Evolutionary conservation across 306 rosid genomes (phyloP).

Genomic region (Acacia melanoxylon): DNA sequence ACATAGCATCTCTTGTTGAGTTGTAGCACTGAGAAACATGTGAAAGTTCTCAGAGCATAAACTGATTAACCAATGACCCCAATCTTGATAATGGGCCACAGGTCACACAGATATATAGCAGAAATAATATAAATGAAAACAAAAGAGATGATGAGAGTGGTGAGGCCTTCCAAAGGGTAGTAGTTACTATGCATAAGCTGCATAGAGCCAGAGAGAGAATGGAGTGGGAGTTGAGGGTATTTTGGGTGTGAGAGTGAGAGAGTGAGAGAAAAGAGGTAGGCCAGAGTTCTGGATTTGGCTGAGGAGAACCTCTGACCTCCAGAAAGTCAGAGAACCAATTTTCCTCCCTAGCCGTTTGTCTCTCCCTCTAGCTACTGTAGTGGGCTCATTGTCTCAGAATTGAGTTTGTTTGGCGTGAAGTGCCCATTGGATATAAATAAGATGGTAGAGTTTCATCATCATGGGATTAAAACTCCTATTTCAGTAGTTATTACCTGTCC

Average conservation of each 20-base stretch:
- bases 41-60: neutral
- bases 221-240: neutral
- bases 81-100: neutral
- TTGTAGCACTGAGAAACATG: neutral
- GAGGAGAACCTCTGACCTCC: neutral
- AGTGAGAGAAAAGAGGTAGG: neutral
- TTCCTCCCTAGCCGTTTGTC: neutral
- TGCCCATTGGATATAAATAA: neutral
- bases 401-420: neutral
- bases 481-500: conserved; percentile 15
- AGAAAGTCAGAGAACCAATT: neutral
- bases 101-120: neutral
- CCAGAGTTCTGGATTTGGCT: neutral
- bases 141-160: neutral
- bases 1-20: conserved; percentile 6
- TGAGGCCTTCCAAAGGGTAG: neutral
- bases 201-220: neutral
- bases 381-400: neutral
- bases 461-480: conserved; percentile 10
- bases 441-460: neutral
- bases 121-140: neutral
- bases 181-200: neutral
- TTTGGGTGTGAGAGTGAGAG: neutral
- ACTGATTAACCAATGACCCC: neutral
- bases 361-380: neutral